These are phyloP conservation scores for Taiozyma sp. DNA, from an alignment of 1,139 yeast species.

Conservation along the genomic window DNA sequence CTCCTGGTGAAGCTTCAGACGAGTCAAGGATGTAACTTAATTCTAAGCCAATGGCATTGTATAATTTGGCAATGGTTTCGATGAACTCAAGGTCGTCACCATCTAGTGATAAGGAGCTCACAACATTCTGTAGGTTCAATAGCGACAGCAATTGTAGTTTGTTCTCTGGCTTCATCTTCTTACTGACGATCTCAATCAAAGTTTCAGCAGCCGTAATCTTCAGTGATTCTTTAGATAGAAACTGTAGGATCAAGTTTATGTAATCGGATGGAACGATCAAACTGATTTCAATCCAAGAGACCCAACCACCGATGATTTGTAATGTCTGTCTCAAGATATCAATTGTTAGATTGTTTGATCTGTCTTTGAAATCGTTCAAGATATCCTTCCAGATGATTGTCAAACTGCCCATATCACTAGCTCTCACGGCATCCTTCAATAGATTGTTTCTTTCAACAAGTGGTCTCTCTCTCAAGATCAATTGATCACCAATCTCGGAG, in stretches of 20 bases:
- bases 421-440: slow-evolving; percentile 78
- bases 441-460: slow-evolving; percentile 59
- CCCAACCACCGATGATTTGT: slow-evolving; percentile 74
- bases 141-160: slow-evolving; percentile 72
- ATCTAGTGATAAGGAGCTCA: slow-evolving; percentile 33
- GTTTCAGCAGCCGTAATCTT: slow-evolving; percentile 67
- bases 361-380: slow-evolving; percentile 30
- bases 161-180: slow-evolving; percentile 88
- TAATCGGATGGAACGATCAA: slow-evolving; percentile 67
- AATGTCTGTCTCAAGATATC: slow-evolving; percentile 58
- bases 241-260: slow-evolving; percentile 56
- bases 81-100: slow-evolving; percentile 56
- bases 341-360: slow-evolving; percentile 24
- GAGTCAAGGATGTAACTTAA: slow-evolving; percentile 60
- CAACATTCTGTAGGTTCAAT: slow-evolving; percentile 56
- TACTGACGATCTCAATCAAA: slow-evolving; percentile 73
- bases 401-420: slow-evolving; percentile 64
- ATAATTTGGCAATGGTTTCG: slow-evolving; percentile 70
- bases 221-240: slow-evolving; percentile 43
- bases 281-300: slow-evolving; percentile 91
- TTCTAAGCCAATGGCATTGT: slow-evolving; percentile 74
- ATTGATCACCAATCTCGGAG: slow-evolving; percentile 89
- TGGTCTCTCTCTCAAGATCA: slow-evolving; percentile 62
- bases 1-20: slow-evolving; percentile 24
- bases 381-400: slow-evolving; percentile 66